These are phyloP conservation scores for Striga asiatica DNA, from an alignment of 257 asterid genomes.

Conservation along the genomic window DNA sequence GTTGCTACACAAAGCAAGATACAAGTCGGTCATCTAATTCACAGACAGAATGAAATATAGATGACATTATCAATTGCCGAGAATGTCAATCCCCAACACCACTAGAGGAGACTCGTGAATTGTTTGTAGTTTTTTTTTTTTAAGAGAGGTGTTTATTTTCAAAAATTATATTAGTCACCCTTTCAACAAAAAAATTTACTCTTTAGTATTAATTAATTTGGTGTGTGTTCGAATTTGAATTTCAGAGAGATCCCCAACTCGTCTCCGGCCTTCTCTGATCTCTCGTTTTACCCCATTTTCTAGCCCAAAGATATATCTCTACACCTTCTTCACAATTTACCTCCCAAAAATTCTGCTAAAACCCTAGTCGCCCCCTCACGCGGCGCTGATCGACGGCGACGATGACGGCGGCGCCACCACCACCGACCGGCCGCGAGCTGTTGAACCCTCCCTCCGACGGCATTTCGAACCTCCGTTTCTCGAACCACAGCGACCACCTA, in stretches of 20 bases:
- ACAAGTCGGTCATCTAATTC: no score
- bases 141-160: no score
- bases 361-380: neutral
- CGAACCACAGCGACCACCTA: constrained; percentile 57
- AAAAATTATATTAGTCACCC: no score
- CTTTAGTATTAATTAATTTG: no score
- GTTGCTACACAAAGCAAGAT: no score
- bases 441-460: constrained; percentile 51
- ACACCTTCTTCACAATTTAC: no score
- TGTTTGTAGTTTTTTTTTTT: no score
- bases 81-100: no score
- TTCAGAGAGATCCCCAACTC: neutral
- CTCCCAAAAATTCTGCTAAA: neutral
- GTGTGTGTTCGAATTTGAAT: constrained; percentile 18
- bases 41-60: no score
- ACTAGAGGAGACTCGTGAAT: no score
- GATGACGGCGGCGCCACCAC: constrained; percentile 44
- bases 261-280: neutral
- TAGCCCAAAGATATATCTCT: neutral
- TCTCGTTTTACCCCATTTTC: neutral
- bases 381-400: neutral
- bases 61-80: no score
- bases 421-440: constrained; percentile 33
- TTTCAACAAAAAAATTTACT: no score
- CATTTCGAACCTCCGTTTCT: constrained; percentile 54